Conservation (phyloP, 371 early-diverging fungal genomes). For the Mucor piriformis region DNA sequence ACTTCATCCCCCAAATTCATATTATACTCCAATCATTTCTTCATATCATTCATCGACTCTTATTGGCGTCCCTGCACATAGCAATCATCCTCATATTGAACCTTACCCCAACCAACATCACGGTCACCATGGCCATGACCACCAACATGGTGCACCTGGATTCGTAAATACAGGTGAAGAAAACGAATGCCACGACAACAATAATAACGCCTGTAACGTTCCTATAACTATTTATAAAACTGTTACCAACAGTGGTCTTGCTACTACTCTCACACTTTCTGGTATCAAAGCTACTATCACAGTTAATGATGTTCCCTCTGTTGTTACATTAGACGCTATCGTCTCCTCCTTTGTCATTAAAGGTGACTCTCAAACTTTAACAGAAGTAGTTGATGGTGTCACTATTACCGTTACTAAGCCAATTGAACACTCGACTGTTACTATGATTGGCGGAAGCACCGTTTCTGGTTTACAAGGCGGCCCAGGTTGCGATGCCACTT, state of each 20-base stretch:
- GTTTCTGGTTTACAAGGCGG: neutral
- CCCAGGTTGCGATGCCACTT: neutral
- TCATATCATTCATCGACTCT: neutral
- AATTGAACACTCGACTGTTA: neutral
- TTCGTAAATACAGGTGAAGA: neutral
- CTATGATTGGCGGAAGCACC: neutral
- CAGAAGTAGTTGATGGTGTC: slow-evolving; percentile 1
- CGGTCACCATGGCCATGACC: neutral
- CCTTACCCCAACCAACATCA: neutral
- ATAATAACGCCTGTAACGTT: neutral
- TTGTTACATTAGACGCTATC: neutral
- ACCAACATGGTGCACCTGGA: neutral
- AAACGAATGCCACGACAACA: neutral
- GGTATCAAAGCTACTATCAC: neutral
- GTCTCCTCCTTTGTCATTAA: neutral
- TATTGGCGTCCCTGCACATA: neutral
- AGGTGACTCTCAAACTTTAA: neutral
- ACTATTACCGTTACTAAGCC: neutral
- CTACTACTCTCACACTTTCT: slow-evolving; percentile 7
- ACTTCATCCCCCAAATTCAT: slow-evolving; percentile 1
- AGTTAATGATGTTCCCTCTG: neutral
- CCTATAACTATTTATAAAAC: neutral
- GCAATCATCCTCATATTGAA: neutral
- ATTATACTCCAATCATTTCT: neutral
- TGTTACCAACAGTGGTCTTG: slow-evolving; percentile 1